Evolutionary conservation across 2,329 filamentous ascomycete genomes (phyloP), one percentile per base, ranked within the genome.

Genomic region (Neodidymelliopsis sp.): DNA sequence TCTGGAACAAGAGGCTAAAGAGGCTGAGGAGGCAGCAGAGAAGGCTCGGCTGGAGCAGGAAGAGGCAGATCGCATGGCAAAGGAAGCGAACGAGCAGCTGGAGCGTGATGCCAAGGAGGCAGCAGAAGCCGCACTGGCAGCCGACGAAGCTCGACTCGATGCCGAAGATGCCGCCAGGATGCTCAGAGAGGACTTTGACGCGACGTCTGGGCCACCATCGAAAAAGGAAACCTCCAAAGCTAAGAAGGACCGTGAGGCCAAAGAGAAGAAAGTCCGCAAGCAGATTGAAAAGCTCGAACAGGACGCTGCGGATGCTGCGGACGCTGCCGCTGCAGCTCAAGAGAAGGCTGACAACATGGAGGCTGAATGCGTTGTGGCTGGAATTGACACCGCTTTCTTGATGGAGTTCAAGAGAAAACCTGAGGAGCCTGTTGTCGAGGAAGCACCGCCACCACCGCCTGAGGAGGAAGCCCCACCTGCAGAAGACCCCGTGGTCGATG

Each of bases 201-300:
- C 44, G 44, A 53, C 44, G 25, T 53, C 42, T 20, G 39, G 44
- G 15, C 49, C 49, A 15, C 35, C 34, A 25, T 31, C 42, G 22
- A 78, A 81, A 57, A 73, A 69, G 28, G 63, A 69, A 31, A 57
- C 40, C 15, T 18, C 56, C 36, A 69, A 67, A 57, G 56, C 72
- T 55, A 65, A 56, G 41, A 54, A 57, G 34, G 65, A 67, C 7
- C 60, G 65, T 20, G 65, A 68, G 19, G 53, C 62, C 20, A 64
- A 54, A 36, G 65, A 69, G 50, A 61, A 61, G 30, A 58, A 62
- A 24, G 52, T 56, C 13, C 51, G 48, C 9, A 70, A 72, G 54
- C 64, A 64, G 30, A 62, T 56, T 16, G 65, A 65, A 23, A 63
- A 57, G 40, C 55, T 62, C n/a, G 63, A 69, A 15, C 44, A 56